Conservation (phyloP, 768 basidiomycete species). For the Jaapia argillacea region DNA sequence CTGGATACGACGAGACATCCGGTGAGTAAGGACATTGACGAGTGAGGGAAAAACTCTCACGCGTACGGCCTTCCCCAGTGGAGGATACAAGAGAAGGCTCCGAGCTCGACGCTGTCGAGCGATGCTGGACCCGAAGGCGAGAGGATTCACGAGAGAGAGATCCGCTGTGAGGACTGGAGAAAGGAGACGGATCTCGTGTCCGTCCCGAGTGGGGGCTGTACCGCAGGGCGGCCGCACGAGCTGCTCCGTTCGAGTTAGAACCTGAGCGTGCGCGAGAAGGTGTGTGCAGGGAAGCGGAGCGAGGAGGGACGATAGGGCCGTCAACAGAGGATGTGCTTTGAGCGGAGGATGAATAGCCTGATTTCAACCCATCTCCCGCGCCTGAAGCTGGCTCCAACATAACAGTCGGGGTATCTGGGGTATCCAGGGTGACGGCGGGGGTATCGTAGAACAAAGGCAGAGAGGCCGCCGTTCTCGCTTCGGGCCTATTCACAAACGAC, state of each 20-base stretch:
- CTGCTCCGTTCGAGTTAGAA: slow-evolving; percentile 7
- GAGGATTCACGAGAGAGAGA: slow-evolving; percentile 28
- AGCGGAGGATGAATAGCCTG: slow-evolving; percentile 16
- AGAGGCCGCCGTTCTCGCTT: slow-evolving; percentile 6
- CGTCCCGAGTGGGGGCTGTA: neutral
- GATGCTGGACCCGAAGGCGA: slow-evolving; percentile 54
- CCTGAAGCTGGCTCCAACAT: slow-evolving; percentile 13
- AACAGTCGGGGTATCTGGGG: slow-evolving; percentile 11
- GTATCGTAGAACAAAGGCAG: slow-evolving; percentile 3
- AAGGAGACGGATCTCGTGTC: neutral
- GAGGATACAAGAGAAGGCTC: slow-evolving; percentile 68
- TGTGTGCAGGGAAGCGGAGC: slow-evolving; percentile 38
- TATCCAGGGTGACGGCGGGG: neutral
- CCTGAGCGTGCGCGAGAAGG: slow-evolving; percentile 8
- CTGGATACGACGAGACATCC: neutral
- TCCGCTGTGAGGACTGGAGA: slow-evolving; percentile 17
- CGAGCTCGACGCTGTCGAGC: slow-evolving; percentile 66
- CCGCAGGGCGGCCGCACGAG: neutral
- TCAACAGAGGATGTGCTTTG: slow-evolving; percentile 16
- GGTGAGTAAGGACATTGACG: slow-evolving; percentile 7
- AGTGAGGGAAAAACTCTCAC: slow-evolving; percentile 27
- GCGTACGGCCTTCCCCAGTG: slow-evolving; percentile 35
- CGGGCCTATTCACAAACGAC: slow-evolving; percentile 2
- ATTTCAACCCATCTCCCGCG: too few relatives aligned
- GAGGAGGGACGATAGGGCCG: slow-evolving; percentile 34